phyloP scores from a whole-genome alignment of 208 protist species.

The Trypanosoma scelopori region DNA sequence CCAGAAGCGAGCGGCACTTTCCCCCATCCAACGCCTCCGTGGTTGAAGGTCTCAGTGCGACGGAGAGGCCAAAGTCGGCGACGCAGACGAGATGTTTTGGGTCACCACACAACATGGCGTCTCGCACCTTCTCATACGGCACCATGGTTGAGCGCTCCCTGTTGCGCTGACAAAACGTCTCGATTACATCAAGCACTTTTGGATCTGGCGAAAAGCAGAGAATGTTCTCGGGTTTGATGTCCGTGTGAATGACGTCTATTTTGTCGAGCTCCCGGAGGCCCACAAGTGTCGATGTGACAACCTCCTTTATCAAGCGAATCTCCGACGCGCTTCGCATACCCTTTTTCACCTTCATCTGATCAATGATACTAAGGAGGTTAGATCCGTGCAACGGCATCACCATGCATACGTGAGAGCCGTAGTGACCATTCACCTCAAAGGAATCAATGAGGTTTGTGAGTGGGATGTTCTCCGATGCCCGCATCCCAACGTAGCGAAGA shows the following conservation, averaged over 20 bases:
- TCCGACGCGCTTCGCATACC: conserved; percentile 52
- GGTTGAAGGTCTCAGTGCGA: conserved; percentile 50
- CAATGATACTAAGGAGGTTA: conserved; percentile 82
- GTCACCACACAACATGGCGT: conserved; percentile 29
- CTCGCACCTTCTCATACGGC: conserved; percentile 18
- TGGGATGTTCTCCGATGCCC: conserved; percentile 31
- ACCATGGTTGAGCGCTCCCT: conserved; percentile 39
- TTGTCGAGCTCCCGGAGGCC: conserved; percentile 69
- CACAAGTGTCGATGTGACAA: conserved; percentile 63
- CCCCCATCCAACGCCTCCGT: conserved; percentile 1
- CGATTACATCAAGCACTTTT: conserved; percentile 57
- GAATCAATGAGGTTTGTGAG: conserved; percentile 73
- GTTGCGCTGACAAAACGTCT: conserved; percentile 63
- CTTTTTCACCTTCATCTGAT: conserved; percentile 51
- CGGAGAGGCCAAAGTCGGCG: conserved; percentile 81
- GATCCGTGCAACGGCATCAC: conserved; percentile 80
- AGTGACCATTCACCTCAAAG: conserved; percentile 69
- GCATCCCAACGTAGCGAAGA: conserved; percentile 54
- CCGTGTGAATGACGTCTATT: conserved; percentile 88
- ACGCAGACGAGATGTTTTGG: conserved; percentile 61
- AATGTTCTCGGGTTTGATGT: conserved; percentile 93
- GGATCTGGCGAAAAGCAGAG: conserved; percentile 68
- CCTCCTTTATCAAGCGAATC: conserved; percentile 74
- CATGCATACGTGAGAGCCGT: conserved; percentile 75
- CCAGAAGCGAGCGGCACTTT: conserved; percentile 25